A percentile compares a stretch with the other conserved stretches of the same genome.
phyloP scores from a whole-genome alignment of 306 rosid species.

The Ceratonia siliqua region DNA sequence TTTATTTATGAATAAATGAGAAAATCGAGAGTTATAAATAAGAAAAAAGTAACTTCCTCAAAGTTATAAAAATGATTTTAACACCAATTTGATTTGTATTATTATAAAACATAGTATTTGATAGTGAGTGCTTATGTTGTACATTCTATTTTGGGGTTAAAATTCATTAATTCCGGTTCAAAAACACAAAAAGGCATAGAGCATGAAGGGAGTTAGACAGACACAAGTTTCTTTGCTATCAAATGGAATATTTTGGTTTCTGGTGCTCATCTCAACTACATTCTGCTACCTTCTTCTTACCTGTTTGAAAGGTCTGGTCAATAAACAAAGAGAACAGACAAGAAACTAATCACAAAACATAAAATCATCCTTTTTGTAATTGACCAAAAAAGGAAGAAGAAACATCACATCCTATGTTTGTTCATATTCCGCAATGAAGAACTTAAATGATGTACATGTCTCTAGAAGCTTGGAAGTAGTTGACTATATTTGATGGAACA shows the following conservation, averaged over 20 bases:
- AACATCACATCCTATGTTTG: neutral
- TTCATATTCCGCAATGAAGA: neutral
- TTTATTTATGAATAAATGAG: no score
- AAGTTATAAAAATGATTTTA: no score
- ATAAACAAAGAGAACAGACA: neutral
- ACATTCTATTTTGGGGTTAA: no score
- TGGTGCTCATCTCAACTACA: neutral
- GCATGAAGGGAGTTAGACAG: neutral
- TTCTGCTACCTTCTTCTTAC: neutral
- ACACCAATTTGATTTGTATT: no score
- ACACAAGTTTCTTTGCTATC: neutral
- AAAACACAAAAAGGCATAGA: no score
- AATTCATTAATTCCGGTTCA: no score
- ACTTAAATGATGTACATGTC: constrained; percentile 22
- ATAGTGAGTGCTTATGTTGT: no score
- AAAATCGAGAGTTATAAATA: no score
- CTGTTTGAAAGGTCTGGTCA: neutral
- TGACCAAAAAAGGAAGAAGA: neutral
- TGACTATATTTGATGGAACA: neutral
- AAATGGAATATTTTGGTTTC: no score
- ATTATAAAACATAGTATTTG: no score
- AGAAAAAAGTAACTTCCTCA: no score
- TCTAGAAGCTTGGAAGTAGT: neutral
- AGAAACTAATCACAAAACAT: neutral
- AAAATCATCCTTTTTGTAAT: neutral